A percentile compares a stretch with the other conserved stretches of the same genome.
These are phyloP conservation scores for Dactylellina cionopaga DNA, from an alignment of 2,329 filamentous ascomycete species.

Conservation along the genomic window DNA sequence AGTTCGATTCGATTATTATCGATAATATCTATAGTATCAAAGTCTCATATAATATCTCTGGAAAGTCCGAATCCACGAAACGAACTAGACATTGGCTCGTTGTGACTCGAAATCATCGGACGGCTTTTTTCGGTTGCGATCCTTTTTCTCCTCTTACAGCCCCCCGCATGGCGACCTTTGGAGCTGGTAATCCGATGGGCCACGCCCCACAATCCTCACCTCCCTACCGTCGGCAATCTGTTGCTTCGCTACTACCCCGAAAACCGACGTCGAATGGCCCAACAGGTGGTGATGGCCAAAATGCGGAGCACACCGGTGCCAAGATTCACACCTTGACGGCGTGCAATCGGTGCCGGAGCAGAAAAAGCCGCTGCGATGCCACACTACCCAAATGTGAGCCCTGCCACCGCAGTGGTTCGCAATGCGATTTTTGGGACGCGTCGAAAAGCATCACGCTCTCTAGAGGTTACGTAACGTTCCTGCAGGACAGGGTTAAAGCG, in stretches of 20 bases:
- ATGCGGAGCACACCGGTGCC: slow-evolving; percentile 21
- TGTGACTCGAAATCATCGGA: neutral
- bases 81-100: slow-evolving; percentile 4
- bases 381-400: slow-evolving; percentile 89
- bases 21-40: slow-evolving; percentile 4
- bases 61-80: slow-evolving; percentile 5
- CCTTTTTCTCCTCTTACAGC: slow-evolving; percentile 10
- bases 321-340: slow-evolving; percentile 64
- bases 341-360: slow-evolving; percentile 66
- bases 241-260: slow-evolving; percentile 49
- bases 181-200: slow-evolving; percentile 35
- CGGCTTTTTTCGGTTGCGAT: slow-evolving; percentile 11
- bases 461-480: slow-evolving; percentile 88
- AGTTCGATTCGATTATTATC: slow-evolving; percentile 7
- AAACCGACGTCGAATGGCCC: slow-evolving; percentile 35
- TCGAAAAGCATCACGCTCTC: slow-evolving; percentile 85
- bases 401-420: slow-evolving; percentile 88
- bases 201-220: slow-evolving; percentile 44
- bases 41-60: neutral
- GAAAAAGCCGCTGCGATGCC: slow-evolving; percentile 95
- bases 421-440: slow-evolving; percentile 95
- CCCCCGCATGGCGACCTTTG: slow-evolving; percentile 52
- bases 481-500: slow-evolving; percentile 84
- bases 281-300: slow-evolving; percentile 25
- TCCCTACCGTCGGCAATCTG: slow-evolving; percentile 41